A percentile compares a stretch with the other conserved stretches of the same genome.
Conservation (phyloP, 2,329 filamentous ascomycete genomes). For the Teratosphaeria pseudoeucalypti region DNA sequence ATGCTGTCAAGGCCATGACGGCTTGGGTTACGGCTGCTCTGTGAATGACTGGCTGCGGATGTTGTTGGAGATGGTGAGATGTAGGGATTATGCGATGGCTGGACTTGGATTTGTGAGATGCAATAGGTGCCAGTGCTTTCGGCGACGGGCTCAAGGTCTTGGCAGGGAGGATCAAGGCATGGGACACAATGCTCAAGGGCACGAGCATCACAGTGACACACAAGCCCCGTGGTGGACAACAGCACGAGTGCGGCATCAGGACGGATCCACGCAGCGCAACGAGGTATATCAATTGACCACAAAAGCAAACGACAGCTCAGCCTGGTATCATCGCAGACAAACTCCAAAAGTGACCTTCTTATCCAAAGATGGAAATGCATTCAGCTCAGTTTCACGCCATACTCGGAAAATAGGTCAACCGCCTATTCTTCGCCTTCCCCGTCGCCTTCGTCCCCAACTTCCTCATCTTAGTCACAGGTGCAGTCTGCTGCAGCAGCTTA, state of each 20-base stretch:
- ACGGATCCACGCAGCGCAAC: not conserved
- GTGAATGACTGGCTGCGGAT: not conserved
- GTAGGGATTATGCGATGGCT: not conserved
- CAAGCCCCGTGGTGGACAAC: not conserved
- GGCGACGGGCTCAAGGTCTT: not conserved
- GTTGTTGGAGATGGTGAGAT: not conserved
- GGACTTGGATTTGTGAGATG: not conserved
- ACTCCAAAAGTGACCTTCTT: not conserved
- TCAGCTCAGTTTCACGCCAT: not conserved
- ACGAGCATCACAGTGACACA: not conserved
- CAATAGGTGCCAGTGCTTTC: not conserved
- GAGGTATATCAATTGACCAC: not conserved
- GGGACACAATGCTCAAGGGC: not conserved
- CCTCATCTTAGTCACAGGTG: conserved; percentile 23
- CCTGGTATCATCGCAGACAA: not conserved
- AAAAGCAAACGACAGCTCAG: not conserved
- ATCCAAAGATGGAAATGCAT: not conserved
- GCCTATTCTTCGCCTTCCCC: conserved; percentile 16
- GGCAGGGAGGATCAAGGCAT: not conserved
- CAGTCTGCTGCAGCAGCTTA: conserved; percentile 24
- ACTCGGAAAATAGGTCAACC: conserved; percentile 20
- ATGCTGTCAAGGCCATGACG: conserved; percentile 56
- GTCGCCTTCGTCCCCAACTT: conserved; percentile 20
- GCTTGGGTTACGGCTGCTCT: conserved; percentile 39
- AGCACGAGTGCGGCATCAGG: not conserved